Evolutionary conservation across 495 filamentous ascomycete genomes (phyloP), one percentile per base, ranked within the genome.

Genomic region (Penicillium steckii): DNA sequence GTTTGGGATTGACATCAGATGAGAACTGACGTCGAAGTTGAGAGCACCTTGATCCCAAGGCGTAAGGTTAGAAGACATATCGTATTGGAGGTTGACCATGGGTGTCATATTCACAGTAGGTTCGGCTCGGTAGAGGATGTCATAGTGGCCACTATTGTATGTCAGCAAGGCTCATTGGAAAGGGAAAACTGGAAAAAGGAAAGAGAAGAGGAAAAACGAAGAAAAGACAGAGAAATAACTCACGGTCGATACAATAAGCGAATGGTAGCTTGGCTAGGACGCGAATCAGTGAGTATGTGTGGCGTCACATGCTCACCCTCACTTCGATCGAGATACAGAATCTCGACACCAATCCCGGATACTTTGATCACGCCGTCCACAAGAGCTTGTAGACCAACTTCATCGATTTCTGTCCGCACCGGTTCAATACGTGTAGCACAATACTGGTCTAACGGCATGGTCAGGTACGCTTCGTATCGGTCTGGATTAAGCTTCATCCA

Each of bases 241-340:
- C 68, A 89, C 85, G 86, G 86, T 53, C 86, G 75, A 55, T 89
- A 89, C 8, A 90, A 71, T 18, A 90, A 70, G 49, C 83, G 82
- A 65, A 76, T 85, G 60, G 76, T 87, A 69, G 65, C 87, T 9
- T 74, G 46, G 71, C 38, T 66, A 15, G 72, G 66, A 46, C 74
- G 74, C 33, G 77, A 79, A 25, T 80, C 74, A 43, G 84, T 75
- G 29, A 92, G 80, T 26, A 82, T 76, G 67, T 93, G 87, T 25
- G 81, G 80, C 66, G 92, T 96, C 55, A 92, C 90, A 52, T 85
- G 81, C 17, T 80, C 77, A 13, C 92, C 92, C 52, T 84, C 76
- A 58, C 89, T 96, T 49, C 94, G 83, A 69, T 98, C 94, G 18
- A 98, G 81, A 60, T 97, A 97, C 8, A 93, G 81, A 37, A 97